Percentiles rank a stretch among this genome's conserved stretches.
Conservation (phyloP, 192 early-diverging fungal species). For the Funneliformis geosporum region DNA sequence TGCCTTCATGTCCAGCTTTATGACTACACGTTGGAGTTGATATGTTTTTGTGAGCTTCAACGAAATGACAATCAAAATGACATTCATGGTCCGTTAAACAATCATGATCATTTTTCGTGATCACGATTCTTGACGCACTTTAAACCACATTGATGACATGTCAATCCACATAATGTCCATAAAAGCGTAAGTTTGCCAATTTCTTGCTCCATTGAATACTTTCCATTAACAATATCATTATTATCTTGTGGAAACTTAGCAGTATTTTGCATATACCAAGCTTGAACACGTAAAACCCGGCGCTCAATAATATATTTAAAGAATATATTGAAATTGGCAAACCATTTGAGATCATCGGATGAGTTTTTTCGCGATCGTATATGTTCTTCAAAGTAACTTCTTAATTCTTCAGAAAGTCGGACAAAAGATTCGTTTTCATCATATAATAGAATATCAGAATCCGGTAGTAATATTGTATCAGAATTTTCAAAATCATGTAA, state of each 20-base stretch:
- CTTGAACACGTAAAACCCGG: constrained; percentile 10
- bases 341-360: constrained; percentile 12
- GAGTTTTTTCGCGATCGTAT: background rate
- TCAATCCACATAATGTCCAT: constrained; percentile 20
- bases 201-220: constrained; percentile 15
- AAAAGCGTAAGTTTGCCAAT: background rate
- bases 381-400: constrained; percentile 12
- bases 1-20: constrained; percentile 21
- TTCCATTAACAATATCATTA: constrained; percentile 8
- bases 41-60: background rate
- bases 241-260: constrained; percentile 15
- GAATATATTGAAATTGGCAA: constrained; percentile 9
- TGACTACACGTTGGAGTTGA: constrained; percentile 6
- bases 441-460: background rate
- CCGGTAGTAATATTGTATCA: background rate
- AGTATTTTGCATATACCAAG: constrained; percentile 26
- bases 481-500: no score
- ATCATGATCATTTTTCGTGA: constrained; percentile 28
- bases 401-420: constrained; percentile 2
- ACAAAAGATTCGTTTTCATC: constrained; percentile 5
- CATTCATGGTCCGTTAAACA: constrained; percentile 34
- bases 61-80: constrained; percentile 13
- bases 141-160: constrained; percentile 22
- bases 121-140: constrained; percentile 14
- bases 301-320: constrained; percentile 26